These are phyloP conservation scores for Musa beccarii DNA, from an alignment of 176 grass and related monocot genomes.

Conservation along the genomic window DNA sequence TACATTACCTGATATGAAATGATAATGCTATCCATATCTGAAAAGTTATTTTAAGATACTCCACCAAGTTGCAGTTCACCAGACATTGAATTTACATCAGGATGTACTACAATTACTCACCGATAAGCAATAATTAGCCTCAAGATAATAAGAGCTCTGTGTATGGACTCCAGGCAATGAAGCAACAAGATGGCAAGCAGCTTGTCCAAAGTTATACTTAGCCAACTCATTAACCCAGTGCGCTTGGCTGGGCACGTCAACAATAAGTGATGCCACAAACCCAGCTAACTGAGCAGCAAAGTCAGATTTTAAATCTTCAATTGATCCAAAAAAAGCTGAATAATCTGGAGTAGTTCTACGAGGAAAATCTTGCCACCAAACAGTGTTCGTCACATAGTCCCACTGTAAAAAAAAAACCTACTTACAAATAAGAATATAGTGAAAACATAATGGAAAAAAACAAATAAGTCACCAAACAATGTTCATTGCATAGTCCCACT, in stretches of 20 bases:
- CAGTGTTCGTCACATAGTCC: conserved; percentile 74
- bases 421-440: conserved; percentile 7
- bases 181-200: conserved; percentile 57
- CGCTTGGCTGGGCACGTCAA: conserved; percentile 56
- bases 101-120: conserved; percentile 4
- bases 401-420: conserved; percentile 48
- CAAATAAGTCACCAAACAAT: conserved; percentile 57
- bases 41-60: neutral
- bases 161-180: conserved; percentile 66
- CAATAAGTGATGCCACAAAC: conserved; percentile 58
- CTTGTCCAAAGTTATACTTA: conserved; percentile 66
- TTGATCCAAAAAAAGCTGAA: conserved; percentile 47
- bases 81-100: neutral
- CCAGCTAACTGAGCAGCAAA: conserved; percentile 73
- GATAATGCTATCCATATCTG: neutral
- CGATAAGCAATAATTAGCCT: neutral
- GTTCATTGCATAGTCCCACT: conserved; percentile 83
- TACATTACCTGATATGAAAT: neutral
- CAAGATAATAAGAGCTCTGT: neutral
- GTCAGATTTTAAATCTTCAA: conserved; percentile 42
- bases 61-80: neutral
- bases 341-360: conserved; percentile 40
- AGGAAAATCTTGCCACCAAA: conserved; percentile 91
- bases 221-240: conserved; percentile 71
- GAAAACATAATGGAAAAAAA: too few species aligned